Evolutionary conservation across 108 stramenopile species (phyloP).

Genomic region (Licmophora abbreviata): DNA sequence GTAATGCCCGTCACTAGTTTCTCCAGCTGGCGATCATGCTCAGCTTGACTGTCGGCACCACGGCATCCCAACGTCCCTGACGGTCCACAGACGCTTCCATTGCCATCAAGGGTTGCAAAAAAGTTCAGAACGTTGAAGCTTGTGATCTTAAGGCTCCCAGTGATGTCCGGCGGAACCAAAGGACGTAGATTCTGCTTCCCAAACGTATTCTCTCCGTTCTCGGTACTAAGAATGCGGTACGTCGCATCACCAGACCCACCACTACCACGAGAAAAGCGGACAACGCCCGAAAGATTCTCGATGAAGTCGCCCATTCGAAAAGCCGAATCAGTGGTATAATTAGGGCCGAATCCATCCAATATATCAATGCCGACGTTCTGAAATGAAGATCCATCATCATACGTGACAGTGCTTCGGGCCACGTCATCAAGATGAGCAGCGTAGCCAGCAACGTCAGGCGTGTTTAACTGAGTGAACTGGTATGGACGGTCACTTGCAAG

Average conservation of each 20-base stretch:
- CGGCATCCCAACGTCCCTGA: conserved; percentile 8
- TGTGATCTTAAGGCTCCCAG: conserved; percentile 8
- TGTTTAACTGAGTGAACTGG: conserved; percentile 21
- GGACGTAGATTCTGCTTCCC: conserved; percentile 13
- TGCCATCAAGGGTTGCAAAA: conserved; percentile 22
- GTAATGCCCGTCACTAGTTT: conserved; percentile 22
- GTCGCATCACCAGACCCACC: conserved; percentile 5
- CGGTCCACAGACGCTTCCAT: conserved; percentile 5
- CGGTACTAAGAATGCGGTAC: conserved; percentile 12
- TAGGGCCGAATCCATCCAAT: conserved; percentile 15
- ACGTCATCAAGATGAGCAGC: conserved; percentile 9
- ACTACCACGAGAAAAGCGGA: conserved; percentile 17
- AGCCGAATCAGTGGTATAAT: conserved; percentile 10
- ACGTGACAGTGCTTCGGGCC: conserved; percentile 16
- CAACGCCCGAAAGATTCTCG: conserved; percentile 12
- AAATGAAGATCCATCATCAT: conserved; percentile 15
- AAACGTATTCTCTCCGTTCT: conserved; percentile 11
- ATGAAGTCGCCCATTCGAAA: conserved; percentile 22
- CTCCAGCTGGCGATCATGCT: conserved; percentile 23
- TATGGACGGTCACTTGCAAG: conserved; percentile 12
- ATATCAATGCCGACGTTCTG: conserved; percentile 5
- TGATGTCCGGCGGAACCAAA: conserved; percentile 6
- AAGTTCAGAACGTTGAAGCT: conserved; percentile 28
- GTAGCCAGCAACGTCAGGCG: conserved; percentile 12
- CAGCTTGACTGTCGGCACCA: conserved; percentile 30